Evolutionary conservation across 1,284 basidiomycete species (phyloP), one percentile per base, ranked within the genome.

Genomic region (Tilletia setariae): DNA sequence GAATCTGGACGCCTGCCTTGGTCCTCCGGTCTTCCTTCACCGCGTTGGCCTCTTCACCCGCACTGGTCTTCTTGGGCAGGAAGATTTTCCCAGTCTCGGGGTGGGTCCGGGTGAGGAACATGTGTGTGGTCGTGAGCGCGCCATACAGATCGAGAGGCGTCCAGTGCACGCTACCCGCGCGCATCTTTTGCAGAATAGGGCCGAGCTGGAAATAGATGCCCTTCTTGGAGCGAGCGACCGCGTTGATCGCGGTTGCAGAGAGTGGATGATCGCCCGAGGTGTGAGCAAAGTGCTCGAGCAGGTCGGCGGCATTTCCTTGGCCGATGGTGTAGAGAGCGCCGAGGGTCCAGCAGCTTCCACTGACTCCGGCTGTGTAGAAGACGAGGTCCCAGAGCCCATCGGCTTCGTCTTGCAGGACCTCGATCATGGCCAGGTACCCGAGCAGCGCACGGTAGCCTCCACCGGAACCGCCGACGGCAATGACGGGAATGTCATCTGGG

Each of bases 371-470:
- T 2, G 69, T 70, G 75, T 80, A 83, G 4, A 75, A 73, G 23
- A 76, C 68, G 67, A 78, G 71, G 67, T 78, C 74, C 80, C 80
- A 82, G 23, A 83, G 68, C 11, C 74, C 74, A 21, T 74, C 69
- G n/a, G 73, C 71, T 21, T 61, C 56, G 56, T 61, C 56, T 62
- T 79, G 74, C 13, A 81, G 70, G 1, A 74, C 79, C 2, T 76
- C 72, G 51, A 81, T 70, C 30, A 76, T 73, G 21, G 73, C 77
- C 6, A 75, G 68, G 62, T 74, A 79, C 23, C 74, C 76, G 35
- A 74, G 79, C 70, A 72, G 79, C 43, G 82, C 82, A 13, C 82
- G 73, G 53, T 81, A 82, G 30, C 82, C 82, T 16, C 82, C 82
- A 11, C 82, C 82, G 2, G 74, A 77, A 19, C 81, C 82, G 11